Evolutionary conservation across 257 asterid genomes (phyloP).

Genomic region (Phtheirospermum japonicum): DNA sequence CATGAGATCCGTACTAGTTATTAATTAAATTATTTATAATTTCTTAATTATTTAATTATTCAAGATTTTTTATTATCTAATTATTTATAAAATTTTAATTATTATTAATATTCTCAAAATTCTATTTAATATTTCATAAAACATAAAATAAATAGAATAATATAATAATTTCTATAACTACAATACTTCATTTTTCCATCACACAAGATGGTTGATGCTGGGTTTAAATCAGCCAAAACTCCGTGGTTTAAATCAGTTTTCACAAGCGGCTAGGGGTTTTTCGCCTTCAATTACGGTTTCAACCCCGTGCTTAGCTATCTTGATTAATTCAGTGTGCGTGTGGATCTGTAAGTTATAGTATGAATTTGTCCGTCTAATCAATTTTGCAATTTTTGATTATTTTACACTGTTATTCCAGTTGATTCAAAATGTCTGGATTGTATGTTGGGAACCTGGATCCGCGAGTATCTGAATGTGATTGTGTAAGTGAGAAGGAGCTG

Average conservation of each 20-base stretch:
- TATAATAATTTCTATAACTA: no score
- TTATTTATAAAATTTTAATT: no score
- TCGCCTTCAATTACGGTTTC: constrained; percentile 30
- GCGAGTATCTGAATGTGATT: constrained; percentile 82
- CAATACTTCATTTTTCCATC: no score
- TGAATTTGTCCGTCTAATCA: neutral
- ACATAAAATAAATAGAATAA: no score
- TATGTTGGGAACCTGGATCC: constrained; percentile 90
- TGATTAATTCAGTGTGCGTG: neutral
- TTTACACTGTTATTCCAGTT: constrained; percentile 11
- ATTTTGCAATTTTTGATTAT: neutral
- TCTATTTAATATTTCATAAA: no score
- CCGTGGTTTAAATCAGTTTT: neutral
- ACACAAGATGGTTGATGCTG: no score
- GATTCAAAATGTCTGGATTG: constrained; percentile 70
- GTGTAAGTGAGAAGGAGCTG: constrained; percentile 45
- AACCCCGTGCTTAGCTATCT: constrained; percentile 8
- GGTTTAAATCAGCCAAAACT: no score
- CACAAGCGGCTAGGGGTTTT: constrained; percentile 25
- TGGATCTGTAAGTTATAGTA: constrained; percentile 3
- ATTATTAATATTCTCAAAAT: no score
- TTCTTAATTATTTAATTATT: no score
- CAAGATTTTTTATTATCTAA: no score
- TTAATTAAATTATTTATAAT: no score
- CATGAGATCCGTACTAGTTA: no score